Base-by-base conservation (phyloP, 1,284 basidiomycete genomes). In the Melampsora allii-populina region DNA sequence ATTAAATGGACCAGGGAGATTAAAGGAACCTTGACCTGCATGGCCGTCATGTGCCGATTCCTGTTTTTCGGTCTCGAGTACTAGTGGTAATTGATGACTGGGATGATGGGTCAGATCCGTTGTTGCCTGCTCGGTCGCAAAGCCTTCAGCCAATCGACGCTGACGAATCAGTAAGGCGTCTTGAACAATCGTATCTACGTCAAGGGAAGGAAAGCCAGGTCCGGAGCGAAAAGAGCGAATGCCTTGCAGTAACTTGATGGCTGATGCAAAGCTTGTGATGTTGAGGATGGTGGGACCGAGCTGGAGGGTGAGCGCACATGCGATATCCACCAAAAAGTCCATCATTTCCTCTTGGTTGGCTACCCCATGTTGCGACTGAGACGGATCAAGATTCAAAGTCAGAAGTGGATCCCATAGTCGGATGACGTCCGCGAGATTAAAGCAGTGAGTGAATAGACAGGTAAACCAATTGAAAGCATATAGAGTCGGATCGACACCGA, bases 401-500 rank as follows among this genome's bases (percentile, higher is more conserved):
- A 56, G 50, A 56, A 56, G 24, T 53, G 48, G 19, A 53, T 53
- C 48, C 48, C 48, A 53, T n/a, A 53, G 7, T n/a, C 24, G 19
- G 7, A 53, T 53, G 19, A 53, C 48, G 24, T 53, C 24, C 0
- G 24, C 19, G 3, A 61, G 29, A 31, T 61, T 27, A n/a, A 61
- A 61, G 19, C 24, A 61, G 27, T 36, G 59, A 36, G 33, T 61
- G 14, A 61, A 61, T 29, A 61, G 29, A 36, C 59, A 27, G 19
- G n/a, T 36, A 29, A 61, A 61, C 59, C 59, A 61, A 61, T 61
- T 61, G 19, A 61, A 29, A 19, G 33, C 9, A 36, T 61, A 61
- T 2, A 61, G 29, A 9, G 17, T 61, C 24, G 48, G 36, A 6
- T 36, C 36, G 10, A 36, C 36, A 36, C 36, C 36, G 36, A 36